Percentiles rank a stretch among this genome's conserved stretches.
Evolutionary conservation across 345 rosid genomes (phyloP).

Genomic region (Ceriops tagal): DNA sequence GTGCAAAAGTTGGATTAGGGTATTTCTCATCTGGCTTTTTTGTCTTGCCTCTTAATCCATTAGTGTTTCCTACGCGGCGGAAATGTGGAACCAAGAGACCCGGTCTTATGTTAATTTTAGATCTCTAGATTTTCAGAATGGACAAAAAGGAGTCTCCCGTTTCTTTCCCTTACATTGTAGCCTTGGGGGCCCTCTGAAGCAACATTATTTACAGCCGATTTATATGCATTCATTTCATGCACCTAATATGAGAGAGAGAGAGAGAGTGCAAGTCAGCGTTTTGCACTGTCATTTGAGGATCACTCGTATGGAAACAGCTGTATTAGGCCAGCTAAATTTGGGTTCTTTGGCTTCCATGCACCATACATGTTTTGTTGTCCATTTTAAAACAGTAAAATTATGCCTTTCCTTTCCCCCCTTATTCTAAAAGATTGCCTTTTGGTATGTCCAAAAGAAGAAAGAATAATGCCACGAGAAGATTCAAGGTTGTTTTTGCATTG

Average conservation of each 20-base stretch:
- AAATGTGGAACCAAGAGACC: slow-evolving; percentile 34
- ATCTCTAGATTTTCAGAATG: slow-evolving; percentile 41
- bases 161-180: neutral
- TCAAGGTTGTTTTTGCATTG: too few species aligned
- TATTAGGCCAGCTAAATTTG: neutral
- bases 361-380: too few species aligned
- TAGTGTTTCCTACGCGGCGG: slow-evolving; percentile 14
- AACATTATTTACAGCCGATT: too few species aligned
- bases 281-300: neutral
- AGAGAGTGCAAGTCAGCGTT: neutral
- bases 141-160: neutral
- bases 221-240: too few species aligned
- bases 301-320: neutral
- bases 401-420: too few species aligned
- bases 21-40: neutral
- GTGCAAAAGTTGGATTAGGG: neutral
- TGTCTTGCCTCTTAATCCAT: neutral
- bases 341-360: too few species aligned
- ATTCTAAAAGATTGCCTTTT: too few species aligned
- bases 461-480: too few species aligned
- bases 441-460: too few species aligned
- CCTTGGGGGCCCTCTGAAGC: too few species aligned
- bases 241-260: neutral
- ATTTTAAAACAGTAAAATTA: too few species aligned
- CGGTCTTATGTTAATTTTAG: slow-evolving; percentile 35